Percentiles rank a stretch among this genome's conserved stretches.
phyloP scores from a whole-genome alignment of 2,329 filamentous ascomycete genomes.

The Rutstroemia sp. region DNA sequence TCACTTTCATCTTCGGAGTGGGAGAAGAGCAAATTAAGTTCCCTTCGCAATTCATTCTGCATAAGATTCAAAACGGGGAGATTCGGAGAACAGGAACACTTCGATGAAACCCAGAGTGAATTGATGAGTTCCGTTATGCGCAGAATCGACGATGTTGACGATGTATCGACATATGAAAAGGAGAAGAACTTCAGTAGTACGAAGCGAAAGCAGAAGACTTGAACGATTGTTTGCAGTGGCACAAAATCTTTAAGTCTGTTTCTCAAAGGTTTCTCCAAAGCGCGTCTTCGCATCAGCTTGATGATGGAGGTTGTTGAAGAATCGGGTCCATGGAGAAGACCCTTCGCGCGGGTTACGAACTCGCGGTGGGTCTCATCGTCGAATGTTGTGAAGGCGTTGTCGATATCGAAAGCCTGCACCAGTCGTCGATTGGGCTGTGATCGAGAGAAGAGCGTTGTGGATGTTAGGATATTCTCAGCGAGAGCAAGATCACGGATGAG shows the following conservation, averaged over 20 bases:
- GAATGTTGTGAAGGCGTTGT: conserved; percentile 2
- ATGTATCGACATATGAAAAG: neutral
- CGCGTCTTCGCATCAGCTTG: neutral
- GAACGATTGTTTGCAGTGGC: neutral
- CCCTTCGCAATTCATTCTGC: neutral
- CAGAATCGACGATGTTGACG: neutral
- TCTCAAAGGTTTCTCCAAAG: neutral
- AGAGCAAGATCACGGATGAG: neutral
- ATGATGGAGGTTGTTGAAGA: neutral
- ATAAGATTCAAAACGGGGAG: neutral
- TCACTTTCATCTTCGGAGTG: neutral
- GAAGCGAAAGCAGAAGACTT: conserved; percentile 6
- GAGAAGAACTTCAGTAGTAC: neutral
- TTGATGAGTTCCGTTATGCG: conserved; percentile 2
- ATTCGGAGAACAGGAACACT: neutral
- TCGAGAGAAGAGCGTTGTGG: neutral
- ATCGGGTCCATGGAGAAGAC: neutral
- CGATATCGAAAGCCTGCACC: neutral
- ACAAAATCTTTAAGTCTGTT: neutral
- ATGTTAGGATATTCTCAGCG: neutral
- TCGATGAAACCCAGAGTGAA: conserved; percentile 5
- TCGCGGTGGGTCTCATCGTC: neutral
- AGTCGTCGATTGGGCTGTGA: neutral
- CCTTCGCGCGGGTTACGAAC: neutral
- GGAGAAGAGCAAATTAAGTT: neutral